Base-by-base conservation (phyloP, 345 rosid species). In the Durio zibethinus region DNA sequence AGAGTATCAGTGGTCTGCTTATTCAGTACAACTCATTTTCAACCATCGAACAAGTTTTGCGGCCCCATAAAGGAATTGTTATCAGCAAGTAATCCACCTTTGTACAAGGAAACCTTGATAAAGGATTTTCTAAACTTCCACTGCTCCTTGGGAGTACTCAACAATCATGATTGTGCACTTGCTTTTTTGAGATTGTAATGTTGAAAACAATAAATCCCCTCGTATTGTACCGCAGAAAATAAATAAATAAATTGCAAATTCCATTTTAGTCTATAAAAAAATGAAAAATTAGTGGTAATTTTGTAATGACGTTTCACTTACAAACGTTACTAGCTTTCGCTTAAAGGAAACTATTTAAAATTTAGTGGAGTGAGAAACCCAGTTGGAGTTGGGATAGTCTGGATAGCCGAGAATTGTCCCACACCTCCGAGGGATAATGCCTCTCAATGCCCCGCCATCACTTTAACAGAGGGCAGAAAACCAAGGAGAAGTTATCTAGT, bases 1-100 rank as follows among this genome's bases (percentile, higher is more conserved):
- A 80, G 83, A 77, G 59, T 77, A 42, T 77, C 85, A 40, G n/a
- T 77, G 76, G 83, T 79, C 1, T 27, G 68, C 74, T 68, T 80
- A 18, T 80, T 83, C 70, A 23, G 2, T 33, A 33, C 79, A 1
- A 76, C 52, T 1, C 64, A 62, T 27, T 78, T 62, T 33, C 27
- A 70, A 5, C 61, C 60, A 33, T 52, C 76, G 0, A n/a, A 57
- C 25, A 76, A 52, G 72, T 14, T 79, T 25, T 79, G 65, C 23
- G 80, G 85, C 9, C 80, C 80, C 2, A 65, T 76, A 29, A 73
- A 72, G 16, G 78, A 79, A 35, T 72, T 82, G 65, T 23, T 60
- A 29, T 80, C 80, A 0, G 72, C 74, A 4, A 36, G 79, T 11
- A 79, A 33, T 38, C 78, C 80, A 36, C 82, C 85, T n/a, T 21